Evolutionary conservation across 2,329 filamentous ascomycete genomes (phyloP), one percentile per base, ranked within the genome.

Genomic region (Onygenales sp.): DNA sequence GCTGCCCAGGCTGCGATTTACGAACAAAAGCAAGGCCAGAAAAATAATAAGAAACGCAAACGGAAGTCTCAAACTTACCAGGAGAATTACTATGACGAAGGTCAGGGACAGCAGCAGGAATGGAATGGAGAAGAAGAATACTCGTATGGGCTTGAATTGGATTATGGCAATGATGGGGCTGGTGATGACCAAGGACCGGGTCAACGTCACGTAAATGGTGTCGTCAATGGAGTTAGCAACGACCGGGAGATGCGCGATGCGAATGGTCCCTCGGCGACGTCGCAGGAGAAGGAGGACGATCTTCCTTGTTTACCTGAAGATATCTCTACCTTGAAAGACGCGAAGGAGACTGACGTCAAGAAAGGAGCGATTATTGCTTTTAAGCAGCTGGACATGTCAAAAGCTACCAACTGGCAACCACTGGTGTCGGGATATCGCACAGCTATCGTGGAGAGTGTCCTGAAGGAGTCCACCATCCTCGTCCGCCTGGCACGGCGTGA

Each of bases 401-500:
- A 72, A 50, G 68, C 64, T 14, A 75, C 73, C 2, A 72, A 70
- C 38, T 77, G 74, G 71, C 69, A 75, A 53, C 75, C 75, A 10
- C 62, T 61, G 14, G 64, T 76, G 55, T 76, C 74, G 2, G 72
- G 77, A 1, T 80, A 86, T 54, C 77, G 77, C 48, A 89, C 87
- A 0, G 90, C 83, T 0, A 68, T 86, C 32, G 72, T 90, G 5
- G 73, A 82, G n/a, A 72, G 76, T 1, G 67, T 82, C 0, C 71
- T 75, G 17, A 77, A 80, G 0, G 75, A 80, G 48, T 76, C 71
- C 3, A 71, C 64, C 0, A 65, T 95, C 13, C 73, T 77, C 21
- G 71, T 94, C 4, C 74, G 78, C 9, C 76, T 95, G 2, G 88
- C 89, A 2, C 78, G 78, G 57, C 80, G 87, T 32, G 87, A 94